These are phyloP conservation scores for Picochlorum sp. DNA, from an alignment of 139 green algal species.

Conservation along the genomic window DNA sequence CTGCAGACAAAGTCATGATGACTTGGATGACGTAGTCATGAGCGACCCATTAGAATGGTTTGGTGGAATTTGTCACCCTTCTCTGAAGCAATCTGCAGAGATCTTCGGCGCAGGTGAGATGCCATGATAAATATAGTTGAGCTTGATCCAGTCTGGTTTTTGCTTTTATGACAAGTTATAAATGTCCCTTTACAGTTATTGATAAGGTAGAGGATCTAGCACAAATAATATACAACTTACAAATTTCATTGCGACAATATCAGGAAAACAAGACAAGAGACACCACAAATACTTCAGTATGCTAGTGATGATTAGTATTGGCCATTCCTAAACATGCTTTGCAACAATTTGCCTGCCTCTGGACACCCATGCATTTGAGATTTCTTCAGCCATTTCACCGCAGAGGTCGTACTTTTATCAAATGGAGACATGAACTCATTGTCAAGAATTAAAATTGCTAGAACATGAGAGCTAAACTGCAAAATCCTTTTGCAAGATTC, in stretches of 20 bases:
- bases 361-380: neutral
- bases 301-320: conserved; percentile 9
- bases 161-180: no score
- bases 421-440: neutral
- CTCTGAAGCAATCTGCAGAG: no score
- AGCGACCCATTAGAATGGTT: no score
- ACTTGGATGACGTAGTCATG: no score
- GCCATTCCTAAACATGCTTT: conserved; percentile 7
- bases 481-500: neutral
- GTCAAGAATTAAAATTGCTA: conserved; percentile 7
- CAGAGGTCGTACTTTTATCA: neutral
- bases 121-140: no score
- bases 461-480: neutral
- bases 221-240: neutral
- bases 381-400: conserved; percentile 10
- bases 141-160: no score
- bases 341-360: conserved; percentile 6
- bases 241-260: neutral
- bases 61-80: no score
- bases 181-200: neutral
- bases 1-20: no score
- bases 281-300: no score
- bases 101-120: no score
- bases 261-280: neutral
- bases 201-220: neutral